These are phyloP conservation scores for Flaveria trinervia DNA, from an alignment of 129 eudicot species.

Conservation along the genomic window DNA sequence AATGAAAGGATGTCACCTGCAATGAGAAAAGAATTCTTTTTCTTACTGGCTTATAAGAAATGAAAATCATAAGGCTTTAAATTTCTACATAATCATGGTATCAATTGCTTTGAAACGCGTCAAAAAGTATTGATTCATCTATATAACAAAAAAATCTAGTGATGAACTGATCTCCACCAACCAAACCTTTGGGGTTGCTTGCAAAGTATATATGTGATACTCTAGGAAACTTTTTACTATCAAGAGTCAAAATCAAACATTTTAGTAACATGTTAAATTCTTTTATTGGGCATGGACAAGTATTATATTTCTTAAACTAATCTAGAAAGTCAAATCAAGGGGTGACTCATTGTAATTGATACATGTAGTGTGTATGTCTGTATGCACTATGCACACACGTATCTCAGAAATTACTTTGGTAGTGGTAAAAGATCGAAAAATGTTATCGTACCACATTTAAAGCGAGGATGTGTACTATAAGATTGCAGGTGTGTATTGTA, in stretches of 20 bases:
- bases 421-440: not conserved
- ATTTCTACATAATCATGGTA: not conserved
- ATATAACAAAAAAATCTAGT: conserved; percentile 26
- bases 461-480: not conserved
- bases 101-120: conserved; percentile 32
- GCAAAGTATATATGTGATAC: conserved; percentile 35
- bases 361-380: not conserved
- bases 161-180: conserved; percentile 21
- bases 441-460: not conserved
- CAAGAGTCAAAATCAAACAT: conserved; percentile 23
- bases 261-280: not conserved
- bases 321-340: not conserved
- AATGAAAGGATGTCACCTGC: not conserved
- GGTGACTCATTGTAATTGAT: not conserved
- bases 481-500: not conserved
- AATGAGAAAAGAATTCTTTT: not conserved
- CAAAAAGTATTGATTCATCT: conserved; percentile 11
- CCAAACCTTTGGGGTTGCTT: conserved; percentile 34
- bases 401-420: not conserved
- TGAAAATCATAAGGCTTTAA: not conserved
- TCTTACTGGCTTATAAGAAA: not conserved
- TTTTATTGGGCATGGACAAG: conserved; percentile 13
- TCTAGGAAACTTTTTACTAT: conserved; percentile 15
- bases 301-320: not conserved
- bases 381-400: not conserved